A percentile compares a stretch with the other conserved stretches of the same genome.
These are phyloP conservation scores for Aspergillus phoenicis DNA, from an alignment of 2,329 filamentous ascomycete species.

Conservation along the genomic window DNA sequence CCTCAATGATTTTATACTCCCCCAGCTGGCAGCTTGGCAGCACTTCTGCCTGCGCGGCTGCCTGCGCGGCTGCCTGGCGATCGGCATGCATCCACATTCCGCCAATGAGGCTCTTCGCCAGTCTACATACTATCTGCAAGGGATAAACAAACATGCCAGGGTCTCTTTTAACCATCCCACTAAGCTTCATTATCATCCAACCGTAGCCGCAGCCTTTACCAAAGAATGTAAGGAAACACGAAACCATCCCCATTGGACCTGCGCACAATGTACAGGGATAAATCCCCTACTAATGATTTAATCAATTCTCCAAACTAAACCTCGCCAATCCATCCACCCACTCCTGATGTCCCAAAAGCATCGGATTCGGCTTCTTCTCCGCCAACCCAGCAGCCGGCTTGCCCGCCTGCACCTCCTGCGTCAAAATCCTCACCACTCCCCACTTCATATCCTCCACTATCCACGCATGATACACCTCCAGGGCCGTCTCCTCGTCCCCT, in stretches of 20 bases:
- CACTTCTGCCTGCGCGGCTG: background rate
- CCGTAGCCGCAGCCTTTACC: background rate
- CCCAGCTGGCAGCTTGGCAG: background rate
- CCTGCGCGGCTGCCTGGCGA: background rate
- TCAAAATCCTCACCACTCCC: constrained; percentile 7
- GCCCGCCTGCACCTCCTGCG: constrained; percentile 11
- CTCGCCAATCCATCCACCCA: constrained; percentile 9
- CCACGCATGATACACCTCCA: constrained; percentile 13
- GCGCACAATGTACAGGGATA: background rate
- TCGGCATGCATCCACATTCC: background rate
- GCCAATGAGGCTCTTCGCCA: too few relatives aligned
- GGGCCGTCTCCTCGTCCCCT: constrained; percentile 10
- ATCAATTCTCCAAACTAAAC: constrained; percentile 47
- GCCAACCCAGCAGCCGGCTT: constrained; percentile 10
- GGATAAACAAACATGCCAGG: too few relatives aligned
- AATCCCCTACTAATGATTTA: too few relatives aligned
- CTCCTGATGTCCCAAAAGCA: constrained; percentile 11
- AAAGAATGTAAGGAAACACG: background rate
- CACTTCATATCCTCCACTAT: constrained; percentile 9
- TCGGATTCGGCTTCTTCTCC: constrained; percentile 7
- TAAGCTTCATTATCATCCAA: too few relatives aligned
- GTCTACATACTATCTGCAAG: too few relatives aligned
- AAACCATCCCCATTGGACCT: background rate
- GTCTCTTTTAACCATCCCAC: too few relatives aligned
- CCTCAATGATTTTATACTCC: background rate